Evolutionary conservation across 2,329 filamentous ascomycete genomes (phyloP).

Genomic region (Ophiostoma sp.): DNA sequence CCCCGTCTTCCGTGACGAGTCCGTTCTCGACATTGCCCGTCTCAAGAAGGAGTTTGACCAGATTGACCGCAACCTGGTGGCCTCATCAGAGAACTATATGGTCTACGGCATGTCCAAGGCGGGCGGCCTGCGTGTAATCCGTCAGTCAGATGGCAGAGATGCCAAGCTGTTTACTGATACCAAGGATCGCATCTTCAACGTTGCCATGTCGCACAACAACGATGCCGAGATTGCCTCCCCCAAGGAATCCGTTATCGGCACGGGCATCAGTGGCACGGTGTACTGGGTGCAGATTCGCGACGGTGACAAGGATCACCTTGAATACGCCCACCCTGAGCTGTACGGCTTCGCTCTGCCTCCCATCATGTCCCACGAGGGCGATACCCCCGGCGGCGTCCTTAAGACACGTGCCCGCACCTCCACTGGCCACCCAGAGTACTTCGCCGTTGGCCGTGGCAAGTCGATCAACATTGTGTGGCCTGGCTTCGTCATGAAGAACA

Average conservation of each 20-base stretch:
- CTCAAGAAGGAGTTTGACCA: constrained; percentile 98
- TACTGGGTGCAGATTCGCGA: constrained; percentile 86
- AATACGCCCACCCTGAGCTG: constrained; percentile 71
- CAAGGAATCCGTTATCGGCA: constrained; percentile 81
- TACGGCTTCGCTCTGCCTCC: constrained; percentile 87
- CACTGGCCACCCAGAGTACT: constrained; percentile 83
- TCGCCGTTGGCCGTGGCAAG: constrained; percentile 92
- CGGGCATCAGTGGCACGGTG: constrained; percentile 90
- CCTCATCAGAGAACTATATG: constrained; percentile 86
- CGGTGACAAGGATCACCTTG: constrained; percentile 70
- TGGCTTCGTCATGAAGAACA: constrained; percentile 56
- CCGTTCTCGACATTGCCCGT: constrained; percentile 85
- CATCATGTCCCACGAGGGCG: constrained; percentile 77
- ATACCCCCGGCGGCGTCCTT: constrained; percentile 82
- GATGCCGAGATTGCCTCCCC: constrained; percentile 50
- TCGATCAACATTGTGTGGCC: constrained; percentile 86
- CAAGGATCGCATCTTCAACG: constrained; percentile 91
- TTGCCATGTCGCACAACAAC: constrained; percentile 69
- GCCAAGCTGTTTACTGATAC: constrained; percentile 87
- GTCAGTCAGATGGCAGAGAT: constrained; percentile 87
- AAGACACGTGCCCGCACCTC: constrained; percentile 94
- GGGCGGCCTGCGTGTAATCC: constrained; percentile 85
- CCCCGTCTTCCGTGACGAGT: constrained; percentile 63
- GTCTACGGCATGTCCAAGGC: constrained; percentile 91
- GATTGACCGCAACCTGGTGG: constrained; percentile 86